Conservation (phyloP, 768 basidiomycete genomes). For the Hortiboletus flavorubellus region DNA sequence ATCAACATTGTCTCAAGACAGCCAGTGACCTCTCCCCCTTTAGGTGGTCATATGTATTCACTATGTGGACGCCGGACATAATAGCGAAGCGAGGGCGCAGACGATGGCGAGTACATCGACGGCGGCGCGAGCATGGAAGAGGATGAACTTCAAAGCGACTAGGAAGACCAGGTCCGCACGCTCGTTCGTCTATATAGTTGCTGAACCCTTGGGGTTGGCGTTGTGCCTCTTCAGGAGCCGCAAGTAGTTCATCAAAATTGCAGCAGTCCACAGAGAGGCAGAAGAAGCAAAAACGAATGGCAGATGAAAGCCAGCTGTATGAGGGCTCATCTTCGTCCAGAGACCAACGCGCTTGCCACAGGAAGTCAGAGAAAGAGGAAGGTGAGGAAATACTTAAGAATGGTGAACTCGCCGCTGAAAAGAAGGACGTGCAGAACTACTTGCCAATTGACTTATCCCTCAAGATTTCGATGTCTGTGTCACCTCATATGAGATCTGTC, state of each 20-base stretch:
- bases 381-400: conserved; percentile 93
- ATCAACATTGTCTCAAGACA: conserved; percentile 89
- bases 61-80: conserved; percentile 23
- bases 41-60: conserved; percentile 6
- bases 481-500: conserved; percentile 95
- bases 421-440: conserved; percentile 83
- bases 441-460: conserved; percentile 72
- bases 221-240: conserved; percentile 12
- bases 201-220: background rate
- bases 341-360: conserved; percentile 75
- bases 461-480: conserved; percentile 93
- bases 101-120: conserved; percentile 68
- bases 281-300: conserved; percentile 57
- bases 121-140: conserved; percentile 54
- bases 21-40: conserved; percentile 36
- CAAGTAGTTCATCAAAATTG: conserved; percentile 30
- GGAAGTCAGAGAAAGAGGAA: conserved; percentile 98
- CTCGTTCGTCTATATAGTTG: conserved; percentile 1
- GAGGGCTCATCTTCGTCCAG: conserved; percentile 45
- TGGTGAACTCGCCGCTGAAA: conserved; percentile 77
- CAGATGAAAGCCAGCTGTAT: conserved; percentile 55
- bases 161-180: conserved; percentile 35
- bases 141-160: conserved; percentile 59
- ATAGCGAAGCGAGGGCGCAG: conserved; percentile 63
- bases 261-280: conserved; percentile 39